Evolutionary conservation across 441 rosid genomes (phyloP).

Genomic region (Dalechampia spathulata): DNA sequence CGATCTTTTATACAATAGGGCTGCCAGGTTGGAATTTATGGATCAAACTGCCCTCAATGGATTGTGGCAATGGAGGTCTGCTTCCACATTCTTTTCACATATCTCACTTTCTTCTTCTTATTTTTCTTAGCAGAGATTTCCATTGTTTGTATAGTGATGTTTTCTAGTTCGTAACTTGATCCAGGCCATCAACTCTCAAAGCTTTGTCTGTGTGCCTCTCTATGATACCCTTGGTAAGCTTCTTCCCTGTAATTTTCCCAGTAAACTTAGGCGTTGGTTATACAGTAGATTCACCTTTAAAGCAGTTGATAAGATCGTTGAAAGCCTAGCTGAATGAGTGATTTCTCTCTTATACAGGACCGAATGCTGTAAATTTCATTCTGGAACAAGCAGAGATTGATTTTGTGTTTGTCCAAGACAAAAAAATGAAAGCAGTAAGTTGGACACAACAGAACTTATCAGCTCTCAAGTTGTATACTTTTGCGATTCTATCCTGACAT

Average conservation of each 20-base stretch:
- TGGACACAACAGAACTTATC: too few relatives aligned
- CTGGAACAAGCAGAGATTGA: slow-evolving; percentile 82
- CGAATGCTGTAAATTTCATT: slow-evolving; percentile 76
- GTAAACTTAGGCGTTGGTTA: too few relatives aligned
- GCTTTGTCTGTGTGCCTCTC: slow-evolving; percentile 84
- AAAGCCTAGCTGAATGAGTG: neutral
- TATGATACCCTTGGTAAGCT: slow-evolving; percentile 89
- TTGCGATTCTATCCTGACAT: slow-evolving; percentile 6
- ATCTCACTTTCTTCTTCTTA: neutral
- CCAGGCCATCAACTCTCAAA: slow-evolving; percentile 79
- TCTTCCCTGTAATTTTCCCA: too few relatives aligned
- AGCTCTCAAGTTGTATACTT: slow-evolving; percentile 6
- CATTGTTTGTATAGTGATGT: slow-evolving; percentile 28
- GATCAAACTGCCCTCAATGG: slow-evolving; percentile 97
- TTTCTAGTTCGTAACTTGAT: too few relatives aligned
- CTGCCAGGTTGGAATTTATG: slow-evolving; percentile 74
- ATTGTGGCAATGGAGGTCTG: slow-evolving; percentile 88
- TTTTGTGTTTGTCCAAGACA: slow-evolving; percentile 74
- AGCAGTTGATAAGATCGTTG: too few relatives aligned
- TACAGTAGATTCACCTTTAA: neutral
- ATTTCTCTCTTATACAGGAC: slow-evolving; percentile 41
- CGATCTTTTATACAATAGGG: slow-evolving; percentile 60
- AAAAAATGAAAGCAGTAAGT: slow-evolving; percentile 63
- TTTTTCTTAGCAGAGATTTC: neutral
- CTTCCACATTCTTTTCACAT: slow-evolving; percentile 27